Base-by-base conservation (phyloP, 148 eudicot genomes). In the Spergularia marina region DNA sequence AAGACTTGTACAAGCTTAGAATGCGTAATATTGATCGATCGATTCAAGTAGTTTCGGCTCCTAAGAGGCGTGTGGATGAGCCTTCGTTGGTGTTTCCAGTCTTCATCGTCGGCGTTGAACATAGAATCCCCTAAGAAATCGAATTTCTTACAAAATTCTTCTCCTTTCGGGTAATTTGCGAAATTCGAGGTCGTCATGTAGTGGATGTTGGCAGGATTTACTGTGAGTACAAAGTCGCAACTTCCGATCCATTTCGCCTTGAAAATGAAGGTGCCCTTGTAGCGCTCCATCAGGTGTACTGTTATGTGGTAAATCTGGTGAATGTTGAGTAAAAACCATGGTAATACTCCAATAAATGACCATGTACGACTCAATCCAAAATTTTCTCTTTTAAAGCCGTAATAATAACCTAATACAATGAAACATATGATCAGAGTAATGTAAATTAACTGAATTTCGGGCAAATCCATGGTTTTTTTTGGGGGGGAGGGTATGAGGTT, bases 91-190 rank as follows among this genome's bases (percentile, higher is more conserved):
- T 53, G 16, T 16, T 25, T 36, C 81, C 81, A 73, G 14, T 44
- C 10, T 6, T 57, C 67, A 17, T 68, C 77, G 7, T 78, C 72
- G n/a, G 53, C 16, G 51, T 57, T 78, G 53, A 78, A 73, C 20
- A 73, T 52, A 7, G 63, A 68, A 0, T 78, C 41, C 25, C 77
- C 81, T 20, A 78, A 10, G 11, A 56, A 25, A 9, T 78, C 53
- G 10, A 78, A 58, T 39, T 68, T 76, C 23, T 21, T 20, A 4
- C 49, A 52, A 14, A 18, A 64, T 12, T 71, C 39, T 15, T 49
- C 41, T 10, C 75, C 80, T 55, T 64, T 78, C 6, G 71, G 75
- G 13, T 78, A 58, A 17, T 73, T 78, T 5, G 30, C 1, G 74
- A 65, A 72, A 13, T 65, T 72, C 17, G 57, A 41, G 65, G 53